Conservation (phyloP, 1,284 basidiomycete species). For the Cutaneotrichosporon cyanovorans region DNA sequence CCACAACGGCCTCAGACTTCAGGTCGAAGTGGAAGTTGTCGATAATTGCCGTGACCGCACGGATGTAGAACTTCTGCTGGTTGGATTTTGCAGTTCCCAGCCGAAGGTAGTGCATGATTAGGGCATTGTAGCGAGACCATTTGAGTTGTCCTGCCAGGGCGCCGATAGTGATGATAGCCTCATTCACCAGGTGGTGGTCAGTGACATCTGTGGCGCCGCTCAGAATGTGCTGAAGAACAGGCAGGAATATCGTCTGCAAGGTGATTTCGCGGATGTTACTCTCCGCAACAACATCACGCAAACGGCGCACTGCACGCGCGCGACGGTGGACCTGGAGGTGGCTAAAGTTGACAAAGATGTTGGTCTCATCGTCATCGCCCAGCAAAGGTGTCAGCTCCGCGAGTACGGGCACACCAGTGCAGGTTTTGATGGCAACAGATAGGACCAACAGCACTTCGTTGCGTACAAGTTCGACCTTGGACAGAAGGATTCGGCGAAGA, state of each 20-base stretch:
- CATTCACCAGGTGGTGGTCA: constrained; percentile 86
- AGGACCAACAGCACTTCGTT: constrained; percentile 76
- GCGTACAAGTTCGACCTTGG: constrained; percentile 80
- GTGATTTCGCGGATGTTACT: constrained; percentile 64
- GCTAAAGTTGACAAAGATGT: constrained; percentile 92
- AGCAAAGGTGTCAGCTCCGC: constrained; percentile 74
- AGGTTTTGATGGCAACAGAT: constrained; percentile 64
- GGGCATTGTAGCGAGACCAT: constrained; percentile 78
- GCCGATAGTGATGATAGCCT: constrained; percentile 73
- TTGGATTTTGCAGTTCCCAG: constrained; percentile 62
- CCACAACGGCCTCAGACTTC: constrained; percentile 45
- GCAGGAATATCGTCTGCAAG: constrained; percentile 76
- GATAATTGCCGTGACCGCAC: constrained; percentile 75
- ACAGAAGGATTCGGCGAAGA: constrained; percentile 70
- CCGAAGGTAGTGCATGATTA: constrained; percentile 76
- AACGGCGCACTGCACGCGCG: constrained; percentile 73
- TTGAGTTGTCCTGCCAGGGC: constrained; percentile 63
- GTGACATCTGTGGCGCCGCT: constrained; percentile 57
- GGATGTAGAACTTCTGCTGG: constrained; percentile 77
- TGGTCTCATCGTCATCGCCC: constrained; percentile 88
- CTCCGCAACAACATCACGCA: constrained; percentile 72
- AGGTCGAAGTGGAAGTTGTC: constrained; percentile 90
- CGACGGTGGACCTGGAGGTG: constrained; percentile 92
- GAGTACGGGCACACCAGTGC: constrained; percentile 56
- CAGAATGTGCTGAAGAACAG: constrained; percentile 78